Conservation (phyloP, 2,329 filamentous ascomycete species). For the Lecanicillium sp. region DNA sequence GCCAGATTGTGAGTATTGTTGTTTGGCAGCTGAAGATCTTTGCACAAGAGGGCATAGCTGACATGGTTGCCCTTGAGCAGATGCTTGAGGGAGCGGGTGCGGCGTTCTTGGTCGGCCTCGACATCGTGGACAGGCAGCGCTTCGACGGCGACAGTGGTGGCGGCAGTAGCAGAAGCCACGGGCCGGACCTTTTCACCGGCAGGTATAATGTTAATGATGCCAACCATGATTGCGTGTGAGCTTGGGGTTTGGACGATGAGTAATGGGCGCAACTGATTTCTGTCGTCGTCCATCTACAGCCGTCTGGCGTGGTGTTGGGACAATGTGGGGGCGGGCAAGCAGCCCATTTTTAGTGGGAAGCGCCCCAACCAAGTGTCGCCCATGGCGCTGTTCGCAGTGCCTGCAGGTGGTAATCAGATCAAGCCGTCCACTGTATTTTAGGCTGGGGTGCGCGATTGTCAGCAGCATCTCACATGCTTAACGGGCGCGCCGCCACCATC, state of each 20-base stretch:
- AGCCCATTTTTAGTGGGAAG: slow-evolving; percentile 1
- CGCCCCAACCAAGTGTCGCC: slow-evolving; percentile 11
- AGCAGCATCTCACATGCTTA: neutral
- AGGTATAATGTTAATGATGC: slow-evolving; percentile 30
- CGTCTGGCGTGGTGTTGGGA: slow-evolving; percentile 9
- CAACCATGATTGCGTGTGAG: slow-evolving; percentile 23
- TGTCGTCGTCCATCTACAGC: neutral
- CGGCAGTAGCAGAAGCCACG: neutral
- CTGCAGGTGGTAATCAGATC: no score
- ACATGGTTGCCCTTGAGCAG: slow-evolving; percentile 86
- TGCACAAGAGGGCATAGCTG: slow-evolving; percentile 78
- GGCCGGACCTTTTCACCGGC: neutral
- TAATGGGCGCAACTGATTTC: neutral
- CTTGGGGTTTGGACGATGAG: neutral
- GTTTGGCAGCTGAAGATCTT: slow-evolving; percentile 71
- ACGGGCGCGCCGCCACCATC: neutral
- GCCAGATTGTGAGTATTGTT: slow-evolving; percentile 76
- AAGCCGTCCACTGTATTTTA: no score
- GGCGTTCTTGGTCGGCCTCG: slow-evolving; percentile 73
- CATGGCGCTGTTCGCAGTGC: no score
- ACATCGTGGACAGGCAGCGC: slow-evolving; percentile 69
- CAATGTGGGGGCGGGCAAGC: slow-evolving; percentile 3
- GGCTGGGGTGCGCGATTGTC: no score
- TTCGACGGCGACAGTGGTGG: slow-evolving; percentile 20
- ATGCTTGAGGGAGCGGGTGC: slow-evolving; percentile 80